phyloP scores from a whole-genome alignment of 1,284 basidiomycete genomes.

The Boletus semigastroideus region DNA sequence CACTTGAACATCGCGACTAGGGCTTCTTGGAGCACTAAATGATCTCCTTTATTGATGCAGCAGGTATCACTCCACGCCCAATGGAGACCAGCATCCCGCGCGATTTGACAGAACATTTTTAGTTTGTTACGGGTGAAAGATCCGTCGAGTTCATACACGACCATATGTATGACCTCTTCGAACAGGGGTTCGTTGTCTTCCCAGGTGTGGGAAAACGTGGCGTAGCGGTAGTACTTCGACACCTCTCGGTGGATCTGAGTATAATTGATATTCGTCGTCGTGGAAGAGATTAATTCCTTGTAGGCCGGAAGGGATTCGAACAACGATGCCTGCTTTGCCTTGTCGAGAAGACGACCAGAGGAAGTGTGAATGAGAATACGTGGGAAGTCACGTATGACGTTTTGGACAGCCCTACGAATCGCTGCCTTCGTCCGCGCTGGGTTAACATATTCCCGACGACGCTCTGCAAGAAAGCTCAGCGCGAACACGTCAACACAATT shows the following conservation, averaged over 20 bases:
- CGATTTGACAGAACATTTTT: slow-evolving; percentile 5
- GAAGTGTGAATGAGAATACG: not conserved
- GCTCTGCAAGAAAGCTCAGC: not conserved
- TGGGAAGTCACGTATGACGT: not conserved
- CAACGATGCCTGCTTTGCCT: not conserved
- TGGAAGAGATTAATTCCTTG: not conserved
- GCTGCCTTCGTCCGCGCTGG: not conserved
- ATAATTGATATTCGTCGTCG: not conserved
- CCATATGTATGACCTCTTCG: not conserved
- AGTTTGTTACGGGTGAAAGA: slow-evolving; percentile 8
- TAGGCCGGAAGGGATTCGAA: not conserved
- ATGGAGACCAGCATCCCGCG: not conserved
- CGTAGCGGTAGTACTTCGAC: not conserved
- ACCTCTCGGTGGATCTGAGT: not conserved
- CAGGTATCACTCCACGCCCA: slow-evolving; percentile 12
- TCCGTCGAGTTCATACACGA: not conserved
- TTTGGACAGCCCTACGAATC: not conserved
- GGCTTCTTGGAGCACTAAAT: slow-evolving; percentile 11
- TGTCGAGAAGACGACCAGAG: not conserved
- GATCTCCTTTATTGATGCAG: slow-evolving; percentile 7
- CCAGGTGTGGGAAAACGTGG: slow-evolving; percentile 1
- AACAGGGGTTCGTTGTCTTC: slow-evolving; percentile 1
- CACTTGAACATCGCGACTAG: slow-evolving; percentile 13
- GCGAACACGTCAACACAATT: too few species aligned
- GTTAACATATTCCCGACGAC: not conserved